Evolutionary conservation across 345 rosid genomes (phyloP), one percentile per base, ranked within the genome.

Genomic region (Dimocarpus longan): DNA sequence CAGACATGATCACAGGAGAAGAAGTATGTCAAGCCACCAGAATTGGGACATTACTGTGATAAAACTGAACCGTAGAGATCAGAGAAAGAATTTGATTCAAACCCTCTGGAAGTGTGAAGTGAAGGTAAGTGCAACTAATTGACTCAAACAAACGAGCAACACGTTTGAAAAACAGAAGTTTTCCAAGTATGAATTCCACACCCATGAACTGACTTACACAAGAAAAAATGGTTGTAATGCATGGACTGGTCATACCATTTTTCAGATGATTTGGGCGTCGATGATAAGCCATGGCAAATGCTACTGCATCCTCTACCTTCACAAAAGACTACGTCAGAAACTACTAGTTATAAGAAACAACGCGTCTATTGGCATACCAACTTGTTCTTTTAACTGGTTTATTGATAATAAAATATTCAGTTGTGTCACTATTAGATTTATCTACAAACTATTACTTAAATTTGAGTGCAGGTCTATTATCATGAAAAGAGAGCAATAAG

Each of bases 251-350:
- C 68, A 43, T 76, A 86, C 90, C 89, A 77, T 81, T 60, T 89
- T 87, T 93, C 8, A 81, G 75, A 7, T 70, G 79, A 80, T 64
- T 75, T 54, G 64, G 57, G 37, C 88, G 90, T 68, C 98, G 88
- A 40, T 82, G 71, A 80, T 86, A 89, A 66, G 99, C 98, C 95
- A 95, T 86, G 69, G 92, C 90, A 78, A 83, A 87, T 76, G 95
- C 90, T 68, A 93, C 87, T 60, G 96, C 95, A 71, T 93, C 97
- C 85, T 86, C 93, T 78, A 85, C 89, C 95, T 89, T 82, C 78
- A 66, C 16, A 65, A 75, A 74, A 18, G 52, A 50, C 11, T 28
- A 8, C 39, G 44, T 68, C 54, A 73, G 60, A 43, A 64, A 46
- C 75, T 74, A 76, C 71, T 78, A 26, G 40, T 28, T 54, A 11